Evolutionary conservation across 2,329 filamentous ascomycete species (phyloP).

Genomic region (Beauveria asiatica): DNA sequence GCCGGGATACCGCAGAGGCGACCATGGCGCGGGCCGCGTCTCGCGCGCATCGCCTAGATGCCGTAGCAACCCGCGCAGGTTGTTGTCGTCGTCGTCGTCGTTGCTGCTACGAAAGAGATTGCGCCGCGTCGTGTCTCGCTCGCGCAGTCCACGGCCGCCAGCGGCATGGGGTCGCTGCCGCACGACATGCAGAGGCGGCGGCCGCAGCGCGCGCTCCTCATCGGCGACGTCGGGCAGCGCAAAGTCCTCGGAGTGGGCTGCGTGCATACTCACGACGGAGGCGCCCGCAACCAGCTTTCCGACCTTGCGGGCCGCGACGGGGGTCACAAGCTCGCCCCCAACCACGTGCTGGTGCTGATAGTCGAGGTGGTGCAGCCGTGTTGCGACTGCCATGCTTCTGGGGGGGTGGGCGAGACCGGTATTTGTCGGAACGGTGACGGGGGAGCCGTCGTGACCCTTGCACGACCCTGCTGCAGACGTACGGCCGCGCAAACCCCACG

Average conservation of each 20-base stretch:
- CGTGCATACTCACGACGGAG: slow-evolving; percentile 3
- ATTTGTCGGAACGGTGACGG: not conserved
- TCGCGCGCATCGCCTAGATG: not conserved
- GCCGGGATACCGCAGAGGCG: not conserved
- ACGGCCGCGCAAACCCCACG: not conserved
- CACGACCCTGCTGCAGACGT: not conserved
- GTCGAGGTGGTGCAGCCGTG: not conserved
- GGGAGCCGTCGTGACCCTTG: not conserved
- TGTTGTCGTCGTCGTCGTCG: not conserved
- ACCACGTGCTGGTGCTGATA: not conserved
- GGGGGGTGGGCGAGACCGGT: not conserved
- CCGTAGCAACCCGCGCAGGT: not conserved
- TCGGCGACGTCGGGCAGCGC: slow-evolving; percentile 3
- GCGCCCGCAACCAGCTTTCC: not conserved
- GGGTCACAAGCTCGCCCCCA: not conserved
- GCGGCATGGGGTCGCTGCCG: not conserved
- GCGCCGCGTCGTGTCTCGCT: slow-evolving; percentile 4
- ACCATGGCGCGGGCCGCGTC: not conserved
- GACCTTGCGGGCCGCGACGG: not conserved
- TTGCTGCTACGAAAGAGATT: slow-evolving; percentile 2
- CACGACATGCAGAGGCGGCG: not conserved
- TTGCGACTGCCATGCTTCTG: not conserved
- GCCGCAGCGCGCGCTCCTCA: slow-evolving; percentile 2
- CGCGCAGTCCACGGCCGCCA: not conserved
- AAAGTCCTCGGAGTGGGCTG: slow-evolving; percentile 4